These are phyloP conservation scores for Microdochium trichocladiopsis DNA, from an alignment of 2,329 filamentous ascomycete genomes.

Conservation along the genomic window DNA sequence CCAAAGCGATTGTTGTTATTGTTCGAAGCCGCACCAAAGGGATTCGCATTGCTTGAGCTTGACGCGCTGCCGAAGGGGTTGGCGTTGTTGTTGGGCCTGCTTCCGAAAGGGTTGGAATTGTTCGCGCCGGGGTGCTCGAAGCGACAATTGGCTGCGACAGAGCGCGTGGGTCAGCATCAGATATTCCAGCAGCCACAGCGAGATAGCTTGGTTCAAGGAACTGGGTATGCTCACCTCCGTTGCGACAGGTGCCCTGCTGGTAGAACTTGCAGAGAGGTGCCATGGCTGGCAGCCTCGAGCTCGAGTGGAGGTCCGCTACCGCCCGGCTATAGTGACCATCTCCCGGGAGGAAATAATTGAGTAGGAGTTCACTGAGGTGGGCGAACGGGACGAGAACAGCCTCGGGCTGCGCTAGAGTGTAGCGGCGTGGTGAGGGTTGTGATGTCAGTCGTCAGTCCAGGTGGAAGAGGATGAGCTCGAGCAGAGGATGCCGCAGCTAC, in stretches of 20 bases:
- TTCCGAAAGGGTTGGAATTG: constrained; percentile 48
- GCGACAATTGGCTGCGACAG: constrained; percentile 39
- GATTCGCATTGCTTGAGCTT: neutral
- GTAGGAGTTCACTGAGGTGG: too few relatives aligned
- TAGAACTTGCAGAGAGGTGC: constrained; percentile 58
- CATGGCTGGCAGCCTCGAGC: constrained; percentile 16
- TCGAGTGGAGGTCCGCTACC: too few relatives aligned
- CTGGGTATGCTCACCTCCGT: constrained; percentile 41
- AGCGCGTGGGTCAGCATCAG: neutral
- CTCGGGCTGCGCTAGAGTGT: too few relatives aligned
- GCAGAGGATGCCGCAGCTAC: too few relatives aligned
- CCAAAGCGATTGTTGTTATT: constrained; percentile 18
- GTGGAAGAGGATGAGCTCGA: too few relatives aligned
- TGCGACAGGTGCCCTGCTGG: constrained; percentile 57
- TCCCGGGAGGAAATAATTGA: too few relatives aligned
- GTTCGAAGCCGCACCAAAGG: neutral
- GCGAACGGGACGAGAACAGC: too few relatives aligned
- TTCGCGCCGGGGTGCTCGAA: constrained; percentile 47
- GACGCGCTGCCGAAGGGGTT: neutral
- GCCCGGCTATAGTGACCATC: too few relatives aligned
- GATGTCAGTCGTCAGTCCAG: too few relatives aligned
- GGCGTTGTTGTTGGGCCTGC: constrained; percentile 10
- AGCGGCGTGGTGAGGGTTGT: too few relatives aligned
- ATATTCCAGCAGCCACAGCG: neutral
- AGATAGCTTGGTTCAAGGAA: neutral